Evolutionary conservation across 768 basidiomycete genomes (phyloP), one percentile per base, ranked within the genome.

Genomic region (Scleroderma citrinum): DNA sequence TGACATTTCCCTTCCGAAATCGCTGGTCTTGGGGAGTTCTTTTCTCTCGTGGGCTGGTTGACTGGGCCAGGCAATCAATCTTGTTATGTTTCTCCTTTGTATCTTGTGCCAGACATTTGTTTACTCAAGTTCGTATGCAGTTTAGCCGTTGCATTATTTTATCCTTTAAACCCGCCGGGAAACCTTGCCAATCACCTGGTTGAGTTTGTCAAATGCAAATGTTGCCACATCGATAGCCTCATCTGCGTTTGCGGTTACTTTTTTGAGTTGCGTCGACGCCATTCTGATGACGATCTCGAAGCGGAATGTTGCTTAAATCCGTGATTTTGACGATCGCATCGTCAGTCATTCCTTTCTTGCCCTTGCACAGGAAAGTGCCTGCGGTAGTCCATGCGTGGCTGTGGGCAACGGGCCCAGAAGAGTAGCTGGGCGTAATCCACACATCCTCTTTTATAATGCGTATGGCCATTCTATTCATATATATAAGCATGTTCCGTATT

Each of bases 401-500:
- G 26, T 29, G 26, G 26, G 5, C 26, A 29, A 29, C 8, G 26
- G 26, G 26, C 26, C 26, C 8, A 29, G 26, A 29, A 29, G 26
- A 29, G 26, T 29, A 29, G 26, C 26, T 29, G 26, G 26, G 26
- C 26, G 26, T 8, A 29, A 29, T 29, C 26, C 5, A 29, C 8
- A 29, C 26, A 4, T 8, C 26, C 26, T 29, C 4, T 8, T 29
- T 29, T 29, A 29, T 29, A 8, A 29, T 29, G 26, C 5, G 26
- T 29, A 29, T 29, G 26, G 26, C 26, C 5, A 8, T 40, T 23
- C 20, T 21, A 14, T 21, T 40, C 12, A 23, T 13, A 19, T n/a
- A n/a, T 17, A 20, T 53, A 23, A 16, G 26, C n/a, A 43, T 43
- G 21, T 30, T 41, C 52, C 26, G 50, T 45, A 29, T 47, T 41